Base-by-base conservation (phyloP, 805 yeast species). In the Myxozyma monticola region DNA sequence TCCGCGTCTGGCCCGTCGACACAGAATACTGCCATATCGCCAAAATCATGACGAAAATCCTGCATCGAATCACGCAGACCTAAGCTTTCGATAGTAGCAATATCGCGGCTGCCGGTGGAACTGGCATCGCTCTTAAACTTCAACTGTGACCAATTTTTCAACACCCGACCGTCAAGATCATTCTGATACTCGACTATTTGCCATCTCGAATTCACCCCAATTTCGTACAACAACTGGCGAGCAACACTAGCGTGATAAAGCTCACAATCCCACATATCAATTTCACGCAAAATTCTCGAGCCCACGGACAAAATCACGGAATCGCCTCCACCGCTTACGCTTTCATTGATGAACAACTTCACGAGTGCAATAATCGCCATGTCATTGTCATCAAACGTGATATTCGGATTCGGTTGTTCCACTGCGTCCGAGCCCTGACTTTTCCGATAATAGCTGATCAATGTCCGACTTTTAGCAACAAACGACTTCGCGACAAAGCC, bases 1-100 rank as follows among this genome's bases (percentile, higher is more conserved):
- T 84, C 84, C 0, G 98, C 96, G 36, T 75, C 75, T 2, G 72
- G 78, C 2, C 84, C 75, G 68, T 93, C 99, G 51, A 91, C 88
- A 68, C 97, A 89, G 65, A 81, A 91, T 1, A 89, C 81, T 0
- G 78, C 76, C 10, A 76, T 62, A 38, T 74, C 68, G 3, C 59
- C 56, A 25, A 60, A 59, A 36, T 60, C 63, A 15, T 37, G 35
- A 6, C 58, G 37, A 9, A 28, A 18, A 7, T 37, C 24, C 17
- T 12, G 37, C 60, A 54, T 49, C 3, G 30, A n/a, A 33, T 54
- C 60, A 12, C 17, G 12, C 8, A 37, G 12, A 8, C 18, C 24
- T 1, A 40, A 26, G 7, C 25, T 26, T 14, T 38, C 31, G 9
- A 21, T 4, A 10, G 22, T 3, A n/a, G n/a, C n/a, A n/a, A n/a